Base-by-base conservation (phyloP, 2,329 filamentous ascomycete genomes). In the Pseudocercospora eumusae region DNA sequence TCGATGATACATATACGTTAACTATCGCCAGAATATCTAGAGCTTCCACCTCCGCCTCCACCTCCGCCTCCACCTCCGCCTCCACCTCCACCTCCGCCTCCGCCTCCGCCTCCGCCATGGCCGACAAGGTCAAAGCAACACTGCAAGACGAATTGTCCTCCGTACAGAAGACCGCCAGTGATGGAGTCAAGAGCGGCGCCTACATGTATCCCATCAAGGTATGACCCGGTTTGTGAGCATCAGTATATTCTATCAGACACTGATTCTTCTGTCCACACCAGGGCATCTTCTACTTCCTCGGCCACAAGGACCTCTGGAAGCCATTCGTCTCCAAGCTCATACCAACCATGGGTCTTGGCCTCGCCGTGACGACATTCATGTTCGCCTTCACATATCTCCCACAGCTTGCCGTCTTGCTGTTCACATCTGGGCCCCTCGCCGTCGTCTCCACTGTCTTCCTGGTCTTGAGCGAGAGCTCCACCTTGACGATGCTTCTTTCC, bases 321-420 rank as follows among this genome's bases (percentile, higher is more conserved):
- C 87, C 87, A 0, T 79, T 89, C 52, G 76, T 80, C 25, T 77
- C 80, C n/a, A 83, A 83, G 57, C 77, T 88, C 36, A 74, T 80
- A 2, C 82, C 84, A 2, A 92, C 88, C 27, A 68, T 96, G 56
- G 82, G 84, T 1, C 83, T 96, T 1, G 92, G 90, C 13, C 76
- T 88, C 9, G 84, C 85, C 49, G 87, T 97, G 50, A 88, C 93
- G 6, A 57, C 68, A 13, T 81, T 85, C 75, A 96, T 97, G 91
- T 97, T 98, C 77, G 80, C 89, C 69, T 87, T 97, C 74, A 90
- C 92, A 54, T 97, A 96, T 75, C 73, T 88, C 8, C 93, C 93
- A 0, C 93, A 97, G 79, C 84, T 92, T 23, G 90, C 92, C 0
- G 76, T 96, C 13, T 84, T 96, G 49, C 83, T 92, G 56, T 87